Conservation (phyloP, 306 rosid genomes). For the Casuarina equisetifolia region DNA sequence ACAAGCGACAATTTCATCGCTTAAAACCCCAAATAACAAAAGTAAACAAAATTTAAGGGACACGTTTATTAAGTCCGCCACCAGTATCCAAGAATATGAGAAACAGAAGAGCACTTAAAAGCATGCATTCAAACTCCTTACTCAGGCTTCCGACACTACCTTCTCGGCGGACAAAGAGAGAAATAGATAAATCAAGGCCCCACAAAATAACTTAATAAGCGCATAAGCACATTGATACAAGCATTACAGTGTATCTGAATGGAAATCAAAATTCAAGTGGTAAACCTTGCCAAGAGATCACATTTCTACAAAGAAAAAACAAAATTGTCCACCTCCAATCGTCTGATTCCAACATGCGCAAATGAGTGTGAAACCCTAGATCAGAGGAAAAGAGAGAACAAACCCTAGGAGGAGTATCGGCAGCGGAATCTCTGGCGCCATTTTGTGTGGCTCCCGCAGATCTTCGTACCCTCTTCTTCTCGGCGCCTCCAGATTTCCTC, state of each 20-base stretch:
- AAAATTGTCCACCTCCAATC: neutral
- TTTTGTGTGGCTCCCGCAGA: slow-evolving; percentile 64
- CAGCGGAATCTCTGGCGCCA: slow-evolving; percentile 72
- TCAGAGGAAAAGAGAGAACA: slow-evolving; percentile 33
- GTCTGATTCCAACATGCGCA: neutral
- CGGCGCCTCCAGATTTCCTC: slow-evolving; percentile 90
- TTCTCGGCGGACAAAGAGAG: neutral
- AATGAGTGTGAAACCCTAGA: slow-evolving; percentile 36
- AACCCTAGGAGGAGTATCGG: slow-evolving; percentile 88
- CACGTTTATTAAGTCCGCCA: no score
- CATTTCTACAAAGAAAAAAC: neutral
- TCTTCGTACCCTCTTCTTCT: slow-evolving; percentile 92
- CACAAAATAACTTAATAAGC: neutral
- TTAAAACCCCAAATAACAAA: neutral
- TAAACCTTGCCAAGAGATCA: neutral
- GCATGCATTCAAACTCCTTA: neutral
- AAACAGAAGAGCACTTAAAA: neutral
- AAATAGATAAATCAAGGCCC: neutral
- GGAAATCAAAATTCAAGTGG: neutral
- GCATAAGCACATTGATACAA: neutral
- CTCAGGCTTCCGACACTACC: neutral
- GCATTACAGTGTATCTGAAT: neutral
- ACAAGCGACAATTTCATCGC: neutral
- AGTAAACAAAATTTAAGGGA: neutral
- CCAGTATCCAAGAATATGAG: no score